Base-by-base conservation (phyloP, 148 eudicot species). In the Chenopodium formosanum region DNA sequence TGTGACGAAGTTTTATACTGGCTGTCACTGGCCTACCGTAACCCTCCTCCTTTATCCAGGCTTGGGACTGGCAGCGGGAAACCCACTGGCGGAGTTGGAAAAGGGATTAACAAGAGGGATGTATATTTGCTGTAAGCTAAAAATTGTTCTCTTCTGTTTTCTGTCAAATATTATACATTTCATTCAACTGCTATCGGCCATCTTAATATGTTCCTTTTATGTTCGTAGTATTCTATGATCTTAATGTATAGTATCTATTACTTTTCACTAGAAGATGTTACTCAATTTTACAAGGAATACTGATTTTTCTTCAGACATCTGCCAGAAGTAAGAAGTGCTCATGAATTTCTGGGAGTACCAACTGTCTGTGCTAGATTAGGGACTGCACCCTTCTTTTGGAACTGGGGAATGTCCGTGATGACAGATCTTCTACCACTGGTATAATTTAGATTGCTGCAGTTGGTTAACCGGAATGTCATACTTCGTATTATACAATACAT, bases 321-420 rank as follows among this genome's bases (percentile, higher is more conserved):
- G 82, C 98, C 99, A 27, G 99, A 94, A 86, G 99, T 96, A 76
- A 89, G 89, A 81, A 90, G 93, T 86, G 81, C 89, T 60, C 91
- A 96, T 80, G 94, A 96, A 86, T 70, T 91, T 77, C 90, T 94
- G 27, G 93, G 90, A 67, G 82, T 96, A 76, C 99, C 97, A 75
- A 94, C 98, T 64, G 98, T 94, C 64, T 92, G 99, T 86, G 99
- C 99, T 78, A 92, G 99, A 84, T 94, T 96, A 81, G 98, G 98
- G 72, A 96, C 99, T 80, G 82, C 97, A 76, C 97, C 98, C 53
- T 92, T 94, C 88, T 91, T 92, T 87, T 96, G 99, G 98, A 94
- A 96, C 78, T 96, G 98, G 99, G 99, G 93, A 84, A 96, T 96
- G 99, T 85, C 47, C 75, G 90, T 90, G 8, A 86, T 96, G 92